Evolutionary conservation across 805 yeast genomes (phyloP).

Genomic region (Nakazawaea laoshanensis): DNA sequence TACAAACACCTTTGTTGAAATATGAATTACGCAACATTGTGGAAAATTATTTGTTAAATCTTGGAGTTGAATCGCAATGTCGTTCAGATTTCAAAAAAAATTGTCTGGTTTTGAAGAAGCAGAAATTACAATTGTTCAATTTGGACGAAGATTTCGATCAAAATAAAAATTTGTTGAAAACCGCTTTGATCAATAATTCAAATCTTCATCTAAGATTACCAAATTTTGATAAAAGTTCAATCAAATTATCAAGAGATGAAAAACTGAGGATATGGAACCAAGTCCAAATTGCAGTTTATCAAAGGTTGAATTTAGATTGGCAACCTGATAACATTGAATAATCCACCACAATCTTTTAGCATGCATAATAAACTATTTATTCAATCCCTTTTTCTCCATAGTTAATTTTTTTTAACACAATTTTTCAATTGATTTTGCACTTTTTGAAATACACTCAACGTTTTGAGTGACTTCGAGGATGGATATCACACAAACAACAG

Average conservation of each 20-base stretch:
- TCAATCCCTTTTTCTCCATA: not conserved
- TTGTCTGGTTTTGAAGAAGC: slow-evolving; percentile 37
- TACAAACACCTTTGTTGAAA: slow-evolving; percentile 20
- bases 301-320: slow-evolving; percentile 54
- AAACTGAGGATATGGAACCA: slow-evolving; percentile 55
- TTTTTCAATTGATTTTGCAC: not conserved
- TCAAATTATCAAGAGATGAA: slow-evolving; percentile 40
- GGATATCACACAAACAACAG: slow-evolving; percentile 32
- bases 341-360: not conserved
- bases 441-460: no score
- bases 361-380: not conserved
- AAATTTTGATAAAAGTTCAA: slow-evolving; percentile 15
- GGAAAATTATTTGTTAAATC: slow-evolving; percentile 56
- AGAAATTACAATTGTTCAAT: slow-evolving; percentile 23
- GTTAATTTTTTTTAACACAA: not conserved
- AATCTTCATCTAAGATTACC: slow-evolving; percentile 11
- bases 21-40: slow-evolving; percentile 67
- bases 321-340: slow-evolving; percentile 29
- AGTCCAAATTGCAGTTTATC: slow-evolving; percentile 52
- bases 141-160: slow-evolving; percentile 8
- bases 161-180: slow-evolving; percentile 23
- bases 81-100: slow-evolving; percentile 51
- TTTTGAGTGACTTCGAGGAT: not conserved
- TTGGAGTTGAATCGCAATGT: slow-evolving; percentile 67
- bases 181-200: slow-evolving; percentile 22